Conservation (phyloP, 2,329 filamentous ascomycete genomes). For the Epichloe scottii region DNA sequence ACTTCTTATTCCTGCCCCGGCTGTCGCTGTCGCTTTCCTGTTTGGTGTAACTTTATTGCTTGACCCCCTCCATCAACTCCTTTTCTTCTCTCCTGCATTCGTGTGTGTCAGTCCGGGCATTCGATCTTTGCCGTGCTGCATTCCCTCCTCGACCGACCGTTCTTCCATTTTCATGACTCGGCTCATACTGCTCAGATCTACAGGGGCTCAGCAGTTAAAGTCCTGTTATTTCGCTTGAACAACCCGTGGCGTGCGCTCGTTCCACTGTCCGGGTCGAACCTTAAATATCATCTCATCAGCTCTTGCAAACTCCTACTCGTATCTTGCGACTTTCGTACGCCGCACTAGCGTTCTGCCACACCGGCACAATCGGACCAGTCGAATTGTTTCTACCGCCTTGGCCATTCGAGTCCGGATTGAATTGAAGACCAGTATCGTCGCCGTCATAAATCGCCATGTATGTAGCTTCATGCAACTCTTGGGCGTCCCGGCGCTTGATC, state of each 20-base stretch:
- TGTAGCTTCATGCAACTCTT: background rate
- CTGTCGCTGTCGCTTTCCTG: background rate
- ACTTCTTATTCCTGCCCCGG: too few species aligned
- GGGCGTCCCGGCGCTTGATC: background rate
- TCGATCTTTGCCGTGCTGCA: background rate
- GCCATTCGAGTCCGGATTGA: background rate
- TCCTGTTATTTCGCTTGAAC: background rate
- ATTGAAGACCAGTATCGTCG: background rate
- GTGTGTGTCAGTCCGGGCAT: background rate
- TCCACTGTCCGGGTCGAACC: background rate
- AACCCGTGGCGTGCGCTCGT: background rate
- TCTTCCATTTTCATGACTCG: background rate
- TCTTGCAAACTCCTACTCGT: background rate
- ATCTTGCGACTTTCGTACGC: background rate
- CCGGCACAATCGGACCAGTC: background rate
- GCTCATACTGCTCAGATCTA: background rate
- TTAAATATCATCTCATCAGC: background rate
- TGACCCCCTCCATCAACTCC: background rate
- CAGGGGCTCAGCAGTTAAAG: background rate
- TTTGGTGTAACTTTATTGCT: background rate
- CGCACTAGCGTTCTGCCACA: background rate
- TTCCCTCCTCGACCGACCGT: background rate
- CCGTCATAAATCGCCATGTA: background rate
- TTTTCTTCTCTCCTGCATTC: background rate
- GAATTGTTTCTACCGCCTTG: background rate